phyloP scores from a whole-genome alignment of 2,329 filamentous ascomycete genomes.

The Colletotrichum camelliae region DNA sequence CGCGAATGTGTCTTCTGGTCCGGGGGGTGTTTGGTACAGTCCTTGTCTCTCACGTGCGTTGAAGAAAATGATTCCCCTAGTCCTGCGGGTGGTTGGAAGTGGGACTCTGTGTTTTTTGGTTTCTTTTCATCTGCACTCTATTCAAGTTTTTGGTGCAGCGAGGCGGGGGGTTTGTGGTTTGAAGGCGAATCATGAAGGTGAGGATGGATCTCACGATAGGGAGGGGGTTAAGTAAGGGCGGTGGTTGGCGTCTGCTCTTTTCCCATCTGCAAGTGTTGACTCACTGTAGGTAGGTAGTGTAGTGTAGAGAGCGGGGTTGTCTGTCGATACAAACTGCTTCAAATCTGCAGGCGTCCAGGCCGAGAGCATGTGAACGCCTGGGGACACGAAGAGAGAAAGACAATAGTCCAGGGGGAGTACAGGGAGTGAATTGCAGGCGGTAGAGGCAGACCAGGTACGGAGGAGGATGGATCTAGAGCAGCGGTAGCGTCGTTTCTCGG shows the following conservation, averaged over 20 bases:
- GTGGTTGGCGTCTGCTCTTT: neutral
- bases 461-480: neutral
- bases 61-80: neutral
- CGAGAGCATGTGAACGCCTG: neutral
- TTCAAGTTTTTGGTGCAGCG: neutral
- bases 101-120: neutral
- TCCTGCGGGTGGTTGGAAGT: neutral
- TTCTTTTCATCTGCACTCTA: neutral
- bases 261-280: neutral
- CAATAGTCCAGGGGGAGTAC: neutral
- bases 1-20: no score
- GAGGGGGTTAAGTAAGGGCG: neutral
- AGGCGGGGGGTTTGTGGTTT: neutral
- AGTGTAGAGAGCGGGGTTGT: neutral
- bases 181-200: neutral
- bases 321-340: neutral
- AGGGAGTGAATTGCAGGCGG: neutral
- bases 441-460: neutral
- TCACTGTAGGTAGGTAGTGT: neutral
- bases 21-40: neutral
- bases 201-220: neutral
- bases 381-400: neutral
- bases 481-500: slow-evolving; percentile 5
- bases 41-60: neutral
- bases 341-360: neutral